phyloP scores from a whole-genome alignment of 768 basidiomycete species.

The Rhodotorula paludigena region DNA sequence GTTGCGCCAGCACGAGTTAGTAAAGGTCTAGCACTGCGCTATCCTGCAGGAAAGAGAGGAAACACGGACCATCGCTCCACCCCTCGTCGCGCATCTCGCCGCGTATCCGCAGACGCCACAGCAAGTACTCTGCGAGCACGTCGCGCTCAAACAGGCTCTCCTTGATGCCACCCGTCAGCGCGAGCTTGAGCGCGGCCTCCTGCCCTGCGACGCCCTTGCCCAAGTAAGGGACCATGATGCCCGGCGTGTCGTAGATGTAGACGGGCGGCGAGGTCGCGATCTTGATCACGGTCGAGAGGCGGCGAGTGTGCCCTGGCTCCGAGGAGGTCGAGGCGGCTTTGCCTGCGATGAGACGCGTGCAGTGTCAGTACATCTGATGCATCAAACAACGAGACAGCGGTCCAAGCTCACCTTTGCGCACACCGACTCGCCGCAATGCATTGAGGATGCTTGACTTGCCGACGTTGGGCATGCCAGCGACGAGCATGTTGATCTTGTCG shows the following conservation, averaged over 20 bases:
- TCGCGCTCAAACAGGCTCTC: constrained; percentile 48
- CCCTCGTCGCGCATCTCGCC: constrained; percentile 36
- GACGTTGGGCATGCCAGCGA: constrained; percentile 98
- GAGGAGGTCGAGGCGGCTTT: constrained; percentile 87
- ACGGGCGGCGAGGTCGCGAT: constrained; percentile 69
- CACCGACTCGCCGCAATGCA: constrained; percentile 76
- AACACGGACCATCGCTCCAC: constrained; percentile 45
- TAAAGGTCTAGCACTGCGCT: background rate
- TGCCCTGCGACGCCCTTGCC: constrained; percentile 78
- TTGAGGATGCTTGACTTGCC: constrained; percentile 95
- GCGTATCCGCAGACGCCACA: constrained; percentile 47
- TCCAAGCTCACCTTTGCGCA: constrained; percentile 65
- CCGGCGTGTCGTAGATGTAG: constrained; percentile 93
- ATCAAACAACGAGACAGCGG: background rate
- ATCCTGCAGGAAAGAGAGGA: too few species aligned
- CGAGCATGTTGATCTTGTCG: constrained; percentile 56
- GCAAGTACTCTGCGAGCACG: constrained; percentile 47
- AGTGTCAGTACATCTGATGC: background rate
- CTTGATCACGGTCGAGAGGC: constrained; percentile 81
- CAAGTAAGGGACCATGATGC: constrained; percentile 92
- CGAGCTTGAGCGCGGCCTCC: constrained; percentile 87
- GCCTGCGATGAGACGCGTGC: constrained; percentile 46
- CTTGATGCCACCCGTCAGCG: constrained; percentile 70
- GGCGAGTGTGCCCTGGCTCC: constrained; percentile 82
- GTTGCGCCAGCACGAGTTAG: background rate